Evolutionary conservation across 2,329 filamentous ascomycete species (phyloP), one percentile per base, ranked within the genome.

Genomic region (Colletotrichum aenigma): DNA sequence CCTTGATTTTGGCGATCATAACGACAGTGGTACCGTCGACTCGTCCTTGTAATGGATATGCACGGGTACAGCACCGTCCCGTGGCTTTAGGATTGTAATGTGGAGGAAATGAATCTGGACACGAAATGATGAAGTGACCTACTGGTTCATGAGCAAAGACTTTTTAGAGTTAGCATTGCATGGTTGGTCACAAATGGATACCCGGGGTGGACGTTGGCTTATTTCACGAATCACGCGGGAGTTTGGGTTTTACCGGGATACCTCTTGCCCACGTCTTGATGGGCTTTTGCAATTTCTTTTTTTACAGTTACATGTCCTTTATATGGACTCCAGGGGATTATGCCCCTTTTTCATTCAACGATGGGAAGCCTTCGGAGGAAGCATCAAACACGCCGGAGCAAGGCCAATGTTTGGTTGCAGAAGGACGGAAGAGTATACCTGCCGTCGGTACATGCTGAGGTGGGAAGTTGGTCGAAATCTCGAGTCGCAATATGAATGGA

Each of bases 41-140:
- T 64, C 74, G 38, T 36, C 70, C 16, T 52, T 70, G 66, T 67
- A 74, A 36, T 69, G 32, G 21, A 18, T 9, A 26, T 8, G 13
- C 9, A 21, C 13, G 24, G 36, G 34, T 7, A 18, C 2, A 8
- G 21, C 8, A 26, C 61, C 36, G 2, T 28, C n/a, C 12, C 4
- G 30, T n/a, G 34, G 3, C 28, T 21, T 67, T 38, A 65, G 75
- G 76, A 67, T 52, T 81, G 79, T 82, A 83, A 85, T 81, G 81
- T 64, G 32, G 52, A 62, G 64, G 62, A 43, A 16, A 9, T 7
- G 21, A 36, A 38, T 38, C n/a, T 52, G 71, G 60, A 65, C 43
- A 66, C 66, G 74, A 76, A 7, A 26, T 48, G 52, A 71, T 18
- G 67, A 75, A 28, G 30, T 66, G 60, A 58, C 58, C 71, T 48